A percentile compares a stretch with the other conserved stretches of the same genome.
Evolutionary conservation across 1,284 basidiomycete species (phyloP).

Genomic region (Abortiporus biennis): DNA sequence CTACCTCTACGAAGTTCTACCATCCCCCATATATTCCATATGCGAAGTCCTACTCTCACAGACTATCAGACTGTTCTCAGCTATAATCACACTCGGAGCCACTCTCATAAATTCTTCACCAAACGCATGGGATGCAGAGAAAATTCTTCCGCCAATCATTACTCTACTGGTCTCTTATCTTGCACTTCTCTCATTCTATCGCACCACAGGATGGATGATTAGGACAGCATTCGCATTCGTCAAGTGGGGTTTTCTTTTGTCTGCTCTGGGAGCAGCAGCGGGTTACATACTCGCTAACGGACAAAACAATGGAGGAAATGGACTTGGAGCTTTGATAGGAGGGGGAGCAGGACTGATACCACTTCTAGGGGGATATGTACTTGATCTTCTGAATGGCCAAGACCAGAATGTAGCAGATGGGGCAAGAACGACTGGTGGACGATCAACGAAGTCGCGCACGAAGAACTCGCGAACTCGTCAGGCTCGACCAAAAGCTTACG

Average conservation of each 20-base stretch:
- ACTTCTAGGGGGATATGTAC: constrained; percentile 33
- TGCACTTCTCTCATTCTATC: constrained; percentile 65
- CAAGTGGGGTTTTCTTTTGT: constrained; percentile 68
- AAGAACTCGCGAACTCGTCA: constrained; percentile 17
- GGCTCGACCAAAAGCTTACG: constrained; percentile 51
- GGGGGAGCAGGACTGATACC: constrained; percentile 27
- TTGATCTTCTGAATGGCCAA: constrained; percentile 39
- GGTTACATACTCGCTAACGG: constrained; percentile 43
- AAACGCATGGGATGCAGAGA: constrained; percentile 58
- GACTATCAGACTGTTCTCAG: constrained; percentile 42
- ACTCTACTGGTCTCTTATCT: constrained; percentile 67
- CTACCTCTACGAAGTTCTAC: constrained; percentile 48
- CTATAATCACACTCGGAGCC: constrained; percentile 39
- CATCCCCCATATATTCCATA: constrained; percentile 47
- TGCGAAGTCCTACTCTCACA: constrained; percentile 48
- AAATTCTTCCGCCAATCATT: constrained; percentile 66
- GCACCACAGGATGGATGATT: constrained; percentile 69
- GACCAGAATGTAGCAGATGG: constrained; percentile 26
- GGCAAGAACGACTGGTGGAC: constrained; percentile 19
- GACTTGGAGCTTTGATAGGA: constrained; percentile 9
- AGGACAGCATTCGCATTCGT: constrained; percentile 59
- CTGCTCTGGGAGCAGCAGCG: constrained; percentile 39
- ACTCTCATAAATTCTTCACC: constrained; percentile 45
- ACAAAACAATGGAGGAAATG: constrained; percentile 20
- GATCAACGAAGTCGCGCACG: constrained; percentile 6